phyloP scores from a whole-genome alignment of 495 filamentous ascomycete genomes.

The Penicillium paradoxum region DNA sequence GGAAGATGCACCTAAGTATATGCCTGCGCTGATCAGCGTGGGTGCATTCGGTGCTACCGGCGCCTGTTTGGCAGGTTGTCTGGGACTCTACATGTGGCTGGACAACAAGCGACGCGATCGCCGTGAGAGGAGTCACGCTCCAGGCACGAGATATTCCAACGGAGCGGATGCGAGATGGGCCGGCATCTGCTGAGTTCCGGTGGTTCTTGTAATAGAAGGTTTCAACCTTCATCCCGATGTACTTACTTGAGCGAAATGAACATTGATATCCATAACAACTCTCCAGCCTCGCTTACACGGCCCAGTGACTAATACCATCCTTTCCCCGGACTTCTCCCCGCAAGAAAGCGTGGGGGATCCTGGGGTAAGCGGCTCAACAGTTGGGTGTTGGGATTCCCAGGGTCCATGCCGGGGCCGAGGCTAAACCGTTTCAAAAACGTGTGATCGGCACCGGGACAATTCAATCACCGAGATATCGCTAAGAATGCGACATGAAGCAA shows the following conservation, averaged over 20 bases:
- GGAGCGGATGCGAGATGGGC: constrained; percentile 62
- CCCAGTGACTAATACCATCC: neutral
- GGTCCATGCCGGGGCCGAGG: neutral
- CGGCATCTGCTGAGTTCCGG: constrained; percentile 57
- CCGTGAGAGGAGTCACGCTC: constrained; percentile 54
- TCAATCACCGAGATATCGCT: neutral
- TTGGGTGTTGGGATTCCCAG: neutral
- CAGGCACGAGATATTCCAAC: constrained; percentile 65
- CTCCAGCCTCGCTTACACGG: neutral
- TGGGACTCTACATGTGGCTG: constrained; percentile 64
- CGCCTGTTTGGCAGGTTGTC: constrained; percentile 46
- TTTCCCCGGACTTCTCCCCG: too few relatives aligned
- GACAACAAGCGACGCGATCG: constrained; percentile 64
- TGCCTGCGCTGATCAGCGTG: constrained; percentile 67
- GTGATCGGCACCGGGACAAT: neutral
- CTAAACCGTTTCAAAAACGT: neutral
- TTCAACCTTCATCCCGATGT: neutral
- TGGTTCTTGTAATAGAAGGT: constrained; percentile 56
- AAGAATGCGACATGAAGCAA: neutral
- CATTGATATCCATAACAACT: neutral
- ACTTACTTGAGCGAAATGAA: neutral
- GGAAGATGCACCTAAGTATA: constrained; percentile 67
- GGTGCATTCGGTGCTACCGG: constrained; percentile 67
- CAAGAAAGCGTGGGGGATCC: too few relatives aligned
- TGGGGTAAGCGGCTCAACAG: neutral